A percentile compares a stretch with the other conserved stretches of the same genome.
Conservation (phyloP, 306 rosid species). For the Lupinus albus region DNA sequence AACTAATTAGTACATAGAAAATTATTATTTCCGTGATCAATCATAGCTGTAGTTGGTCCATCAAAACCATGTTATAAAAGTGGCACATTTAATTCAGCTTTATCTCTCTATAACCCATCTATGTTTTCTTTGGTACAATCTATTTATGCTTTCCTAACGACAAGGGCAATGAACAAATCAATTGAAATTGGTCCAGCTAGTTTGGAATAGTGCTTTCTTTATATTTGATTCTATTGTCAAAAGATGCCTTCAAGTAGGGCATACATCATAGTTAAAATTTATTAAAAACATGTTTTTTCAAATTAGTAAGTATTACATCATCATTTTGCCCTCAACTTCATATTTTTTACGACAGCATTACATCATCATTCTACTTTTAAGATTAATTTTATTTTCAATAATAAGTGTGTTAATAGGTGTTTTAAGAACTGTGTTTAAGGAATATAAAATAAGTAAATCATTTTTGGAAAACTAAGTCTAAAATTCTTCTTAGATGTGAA, state of each 20-base stretch:
- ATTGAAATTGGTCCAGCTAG: slow-evolving; percentile 9
- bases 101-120: slow-evolving; percentile 23
- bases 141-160: background rate
- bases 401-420: too few species aligned
- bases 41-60: slow-evolving; percentile 27
- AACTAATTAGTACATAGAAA: background rate
- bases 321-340: too few species aligned
- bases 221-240: slow-evolving; percentile 13
- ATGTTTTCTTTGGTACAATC: background rate
- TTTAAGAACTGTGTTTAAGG: too few species aligned
- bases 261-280: too few species aligned
- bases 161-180: slow-evolving; percentile 6
- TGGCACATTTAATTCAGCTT: slow-evolving; percentile 23
- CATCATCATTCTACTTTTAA: background rate
- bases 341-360: too few species aligned
- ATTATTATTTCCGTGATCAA: slow-evolving; percentile 5
- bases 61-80: slow-evolving; percentile 36
- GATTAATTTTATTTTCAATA: background rate
- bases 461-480: too few species aligned
- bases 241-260: too few species aligned
- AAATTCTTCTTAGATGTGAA: too few species aligned
- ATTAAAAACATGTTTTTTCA: too few species aligned
- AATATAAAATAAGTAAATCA: too few species aligned
- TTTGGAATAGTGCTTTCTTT: background rate
- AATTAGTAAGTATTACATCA: too few species aligned